Percentiles rank a stretch among this genome's conserved stretches.
Evolutionary conservation across 2,329 filamentous ascomycete genomes (phyloP).

Genomic region (Fusarium euwallaceae): DNA sequence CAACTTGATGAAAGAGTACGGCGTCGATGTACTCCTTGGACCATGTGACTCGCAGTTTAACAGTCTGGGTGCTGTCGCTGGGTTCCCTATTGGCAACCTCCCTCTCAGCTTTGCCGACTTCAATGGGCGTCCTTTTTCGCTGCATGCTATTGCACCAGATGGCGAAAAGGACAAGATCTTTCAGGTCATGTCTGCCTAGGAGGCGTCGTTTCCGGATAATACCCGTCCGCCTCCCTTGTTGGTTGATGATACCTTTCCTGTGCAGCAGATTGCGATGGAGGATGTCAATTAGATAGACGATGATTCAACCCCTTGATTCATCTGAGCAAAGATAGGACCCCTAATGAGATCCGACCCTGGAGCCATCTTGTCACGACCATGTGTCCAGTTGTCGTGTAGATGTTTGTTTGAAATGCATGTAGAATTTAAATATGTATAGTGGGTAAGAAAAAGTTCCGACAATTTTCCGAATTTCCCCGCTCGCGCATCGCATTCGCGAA

Average conservation of each 20-base stretch:
- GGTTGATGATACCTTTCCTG: background rate
- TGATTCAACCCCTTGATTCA: no score
- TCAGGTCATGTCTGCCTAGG: background rate
- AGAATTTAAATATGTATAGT: background rate
- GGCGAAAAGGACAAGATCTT: background rate
- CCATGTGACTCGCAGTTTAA: background rate
- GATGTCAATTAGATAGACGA: background rate
- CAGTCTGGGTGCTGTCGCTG: background rate
- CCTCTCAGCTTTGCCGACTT: background rate
- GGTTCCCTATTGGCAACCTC: background rate
- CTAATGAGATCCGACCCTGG: no score
- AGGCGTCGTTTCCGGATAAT: background rate
- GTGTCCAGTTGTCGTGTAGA: no score
- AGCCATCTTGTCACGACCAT: no score
- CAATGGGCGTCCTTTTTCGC: background rate
- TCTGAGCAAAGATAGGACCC: no score
- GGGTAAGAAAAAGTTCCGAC: no score
- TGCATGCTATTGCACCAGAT: background rate
- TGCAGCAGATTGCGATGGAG: background rate
- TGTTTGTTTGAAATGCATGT: background rate
- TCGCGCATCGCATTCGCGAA: no score
- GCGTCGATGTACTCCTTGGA: background rate
- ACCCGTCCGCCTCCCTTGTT: background rate
- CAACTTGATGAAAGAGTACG: background rate
- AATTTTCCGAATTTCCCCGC: no score